Evolutionary conservation across 441 rosid genomes (phyloP).

Genomic region (Pelargonium myrrhifolium): DNA sequence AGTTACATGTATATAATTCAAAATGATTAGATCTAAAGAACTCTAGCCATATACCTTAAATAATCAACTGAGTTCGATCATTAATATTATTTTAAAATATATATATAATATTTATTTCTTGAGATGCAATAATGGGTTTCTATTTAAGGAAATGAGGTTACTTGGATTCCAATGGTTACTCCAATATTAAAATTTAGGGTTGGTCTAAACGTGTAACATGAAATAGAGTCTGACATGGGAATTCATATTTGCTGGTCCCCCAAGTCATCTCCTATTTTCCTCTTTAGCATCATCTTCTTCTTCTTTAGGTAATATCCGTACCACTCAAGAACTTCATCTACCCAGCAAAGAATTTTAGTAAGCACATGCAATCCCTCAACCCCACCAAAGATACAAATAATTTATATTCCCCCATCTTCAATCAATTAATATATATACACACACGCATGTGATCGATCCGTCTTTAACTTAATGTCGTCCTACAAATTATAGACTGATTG

Average conservation of each 20-base stretch:
- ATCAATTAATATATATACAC: no score
- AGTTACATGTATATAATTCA: no score
- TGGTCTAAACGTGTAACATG: constrained; percentile 1
- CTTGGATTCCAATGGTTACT: no score
- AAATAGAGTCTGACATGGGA: neutral
- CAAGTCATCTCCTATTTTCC: neutral
- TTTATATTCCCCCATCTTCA: neutral
- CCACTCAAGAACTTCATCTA: neutral
- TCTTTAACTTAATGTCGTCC: no score
- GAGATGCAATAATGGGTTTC: neutral
- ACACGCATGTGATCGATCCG: no score
- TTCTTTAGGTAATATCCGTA: constrained; percentile 2
- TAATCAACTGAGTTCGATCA: no score
- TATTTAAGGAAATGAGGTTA: neutral
- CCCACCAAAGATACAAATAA: neutral
- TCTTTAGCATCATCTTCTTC: neutral
- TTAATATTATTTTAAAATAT: no score
- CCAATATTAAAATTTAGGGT: neutral
- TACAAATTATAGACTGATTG: no score
- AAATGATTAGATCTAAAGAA: no score
- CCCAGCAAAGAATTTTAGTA: neutral
- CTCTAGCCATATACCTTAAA: no score
- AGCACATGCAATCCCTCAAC: neutral
- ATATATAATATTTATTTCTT: no score
- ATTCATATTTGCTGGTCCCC: neutral